phyloP scores from a whole-genome alignment of 352 stramenopile genomes.

The Phytopythium kandeliae region DNA sequence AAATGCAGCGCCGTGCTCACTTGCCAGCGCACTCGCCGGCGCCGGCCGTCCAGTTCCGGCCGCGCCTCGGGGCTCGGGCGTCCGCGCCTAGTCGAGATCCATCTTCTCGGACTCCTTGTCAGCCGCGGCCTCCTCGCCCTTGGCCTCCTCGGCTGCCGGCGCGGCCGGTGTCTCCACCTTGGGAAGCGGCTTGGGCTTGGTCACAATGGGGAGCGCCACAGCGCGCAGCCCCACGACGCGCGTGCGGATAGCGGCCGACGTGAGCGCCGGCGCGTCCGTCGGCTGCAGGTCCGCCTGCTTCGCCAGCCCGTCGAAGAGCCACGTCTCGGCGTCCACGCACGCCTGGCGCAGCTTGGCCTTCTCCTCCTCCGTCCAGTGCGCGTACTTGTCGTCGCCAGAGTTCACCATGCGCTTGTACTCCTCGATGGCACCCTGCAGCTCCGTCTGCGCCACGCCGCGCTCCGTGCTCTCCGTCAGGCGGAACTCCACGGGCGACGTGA shows the following conservation, averaged over 20 bases:
- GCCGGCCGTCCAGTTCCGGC: no score
- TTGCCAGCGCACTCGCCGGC: no score
- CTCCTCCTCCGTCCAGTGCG: constrained; percentile 96
- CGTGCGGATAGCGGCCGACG: constrained; percentile 79
- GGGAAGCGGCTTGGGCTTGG: constrained; percentile 93
- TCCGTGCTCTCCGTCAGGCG: constrained; percentile 89
- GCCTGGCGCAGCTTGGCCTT: constrained; percentile 89
- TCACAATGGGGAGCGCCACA: constrained; percentile 92
- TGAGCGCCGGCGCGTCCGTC: constrained; percentile 91
- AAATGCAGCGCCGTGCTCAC: no score
- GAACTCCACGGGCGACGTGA: constrained; percentile 92
- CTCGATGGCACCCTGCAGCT: constrained; percentile 92
- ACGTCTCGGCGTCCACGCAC: constrained; percentile 87
- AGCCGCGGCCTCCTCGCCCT: constrained; percentile 56
- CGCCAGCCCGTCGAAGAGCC: constrained; percentile 95
- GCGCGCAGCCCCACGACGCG: constrained; percentile 90
- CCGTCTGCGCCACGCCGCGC: constrained; percentile 82
- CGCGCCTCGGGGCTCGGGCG: no score
- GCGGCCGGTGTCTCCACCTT: constrained; percentile 66
- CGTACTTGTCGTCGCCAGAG: constrained; percentile 90
- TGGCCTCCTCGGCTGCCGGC: constrained; percentile 23
- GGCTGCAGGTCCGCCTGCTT: constrained; percentile 89
- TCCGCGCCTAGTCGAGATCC: constrained; percentile 69
- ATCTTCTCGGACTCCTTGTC: constrained; percentile 75
- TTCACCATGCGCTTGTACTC: constrained; percentile 95